These are phyloP conservation scores for Hydrangea macrophylla DNA, from an alignment of 148 eudicot species.

Conservation along the genomic window DNA sequence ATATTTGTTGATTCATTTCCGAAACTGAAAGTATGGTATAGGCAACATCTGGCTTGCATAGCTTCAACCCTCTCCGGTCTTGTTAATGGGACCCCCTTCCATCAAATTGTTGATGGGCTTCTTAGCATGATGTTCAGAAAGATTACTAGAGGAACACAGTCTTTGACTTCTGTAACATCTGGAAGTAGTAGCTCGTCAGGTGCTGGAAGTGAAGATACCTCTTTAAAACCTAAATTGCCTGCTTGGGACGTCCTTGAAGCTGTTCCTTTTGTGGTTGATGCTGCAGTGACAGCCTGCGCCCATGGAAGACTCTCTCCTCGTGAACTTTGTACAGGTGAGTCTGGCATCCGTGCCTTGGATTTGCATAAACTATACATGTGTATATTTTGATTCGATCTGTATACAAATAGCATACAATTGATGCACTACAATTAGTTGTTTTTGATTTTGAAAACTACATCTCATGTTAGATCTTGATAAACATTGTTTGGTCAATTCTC, in stretches of 20 bases:
- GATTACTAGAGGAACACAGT: constrained; percentile 32
- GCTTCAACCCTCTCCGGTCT: constrained; percentile 73
- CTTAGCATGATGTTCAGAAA: constrained; percentile 57
- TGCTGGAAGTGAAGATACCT: constrained; percentile 36
- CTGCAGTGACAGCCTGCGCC: constrained; percentile 64
- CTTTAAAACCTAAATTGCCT: constrained; percentile 41
- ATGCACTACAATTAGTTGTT: neutral
- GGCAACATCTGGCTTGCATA: constrained; percentile 65
- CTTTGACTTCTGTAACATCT: constrained; percentile 27
- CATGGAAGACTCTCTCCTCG: constrained; percentile 72
- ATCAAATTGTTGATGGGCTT: constrained; percentile 54
- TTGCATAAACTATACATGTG: too few species aligned
- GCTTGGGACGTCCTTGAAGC: constrained; percentile 86
- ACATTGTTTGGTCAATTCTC: too few species aligned
- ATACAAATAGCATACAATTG: neutral
- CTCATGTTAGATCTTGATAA: neutral
- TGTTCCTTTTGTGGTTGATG: constrained; percentile 74
- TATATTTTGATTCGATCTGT: neutral
- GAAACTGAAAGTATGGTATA: constrained; percentile 57
- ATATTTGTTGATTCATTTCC: constrained; percentile 65
- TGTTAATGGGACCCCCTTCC: constrained; percentile 47
- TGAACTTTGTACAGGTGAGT: constrained; percentile 59
- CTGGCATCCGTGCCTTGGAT: neutral
- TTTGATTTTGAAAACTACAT: neutral
- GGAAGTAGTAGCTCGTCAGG: constrained; percentile 48